Conservation (phyloP, 1,139 yeast genomes). For the Blastobotrys serpentis region DNA sequence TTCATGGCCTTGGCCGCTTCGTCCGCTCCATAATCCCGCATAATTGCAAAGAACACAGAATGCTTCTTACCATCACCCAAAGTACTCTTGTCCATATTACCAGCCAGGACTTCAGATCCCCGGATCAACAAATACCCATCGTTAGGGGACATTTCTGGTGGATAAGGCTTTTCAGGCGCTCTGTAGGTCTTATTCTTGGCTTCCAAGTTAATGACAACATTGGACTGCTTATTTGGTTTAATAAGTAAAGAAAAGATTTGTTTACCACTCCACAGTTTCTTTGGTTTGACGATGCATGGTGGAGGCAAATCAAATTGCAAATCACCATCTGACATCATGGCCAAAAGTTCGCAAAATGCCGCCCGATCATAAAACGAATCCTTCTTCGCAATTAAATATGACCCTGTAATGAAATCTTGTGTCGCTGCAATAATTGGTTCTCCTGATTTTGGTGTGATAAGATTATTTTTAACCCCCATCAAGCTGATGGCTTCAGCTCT, state of each 20-base stretch:
- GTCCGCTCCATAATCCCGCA: slow-evolving; percentile 92
- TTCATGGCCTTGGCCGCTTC: slow-evolving; percentile 98
- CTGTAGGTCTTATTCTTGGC: slow-evolving; percentile 89
- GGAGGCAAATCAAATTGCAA: slow-evolving; percentile 91
- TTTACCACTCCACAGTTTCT: slow-evolving; percentile 93
- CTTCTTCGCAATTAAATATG: slow-evolving; percentile 86
- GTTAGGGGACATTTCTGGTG: slow-evolving; percentile 95
- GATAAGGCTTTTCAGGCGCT: slow-evolving; percentile 66
- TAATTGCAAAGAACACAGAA: slow-evolving; percentile 90
- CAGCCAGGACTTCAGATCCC: slow-evolving; percentile 84
- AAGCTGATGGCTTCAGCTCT: slow-evolving; percentile 95
- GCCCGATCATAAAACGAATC: slow-evolving; percentile 92
- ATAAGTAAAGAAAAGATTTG: slow-evolving; percentile 88
- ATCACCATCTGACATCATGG: slow-evolving; percentile 96
- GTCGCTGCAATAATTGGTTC: slow-evolving; percentile 99
- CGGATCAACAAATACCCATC: slow-evolving; percentile 92
- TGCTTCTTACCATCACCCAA: slow-evolving; percentile 98
- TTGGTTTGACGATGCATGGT: slow-evolving; percentile 90
- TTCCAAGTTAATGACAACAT: slow-evolving; percentile 84
- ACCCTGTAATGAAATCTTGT: slow-evolving; percentile 97
- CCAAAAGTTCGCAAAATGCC: slow-evolving; percentile 71
- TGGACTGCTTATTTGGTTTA: slow-evolving; percentile 71
- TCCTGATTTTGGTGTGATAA: slow-evolving; percentile 95
- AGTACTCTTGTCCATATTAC: slow-evolving; percentile 95
- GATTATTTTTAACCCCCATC: slow-evolving; percentile 96